phyloP scores from a whole-genome alignment of 2,329 filamentous ascomycete species.

The Fusarium xylarioides region DNA sequence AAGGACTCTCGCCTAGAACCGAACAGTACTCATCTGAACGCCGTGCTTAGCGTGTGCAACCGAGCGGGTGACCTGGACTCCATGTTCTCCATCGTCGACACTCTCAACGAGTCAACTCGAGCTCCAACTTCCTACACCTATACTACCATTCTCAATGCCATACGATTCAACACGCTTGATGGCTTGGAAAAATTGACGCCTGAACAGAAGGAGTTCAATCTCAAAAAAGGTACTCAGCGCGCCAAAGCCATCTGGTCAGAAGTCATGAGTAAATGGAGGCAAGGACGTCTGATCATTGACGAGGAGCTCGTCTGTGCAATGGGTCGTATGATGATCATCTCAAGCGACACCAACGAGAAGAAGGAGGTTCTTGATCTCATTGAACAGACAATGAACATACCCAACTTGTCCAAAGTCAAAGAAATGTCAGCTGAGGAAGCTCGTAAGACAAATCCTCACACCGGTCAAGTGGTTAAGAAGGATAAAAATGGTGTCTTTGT shows the following conservation, averaged over 20 bases:
- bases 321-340: constrained; percentile 78
- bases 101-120: constrained; percentile 70
- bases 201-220: constrained; percentile 47
- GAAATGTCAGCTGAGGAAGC: constrained; percentile 4
- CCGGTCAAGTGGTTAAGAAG: constrained; percentile 14
- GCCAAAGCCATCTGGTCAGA: constrained; percentile 84
- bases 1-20: constrained; percentile 71
- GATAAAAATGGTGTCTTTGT: constrained; percentile 46
- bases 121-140: constrained; percentile 78
- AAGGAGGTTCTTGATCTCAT: constrained; percentile 78
- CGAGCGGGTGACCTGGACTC: constrained; percentile 79
- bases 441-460: constrained; percentile 2
- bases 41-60: constrained; percentile 83
- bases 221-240: constrained; percentile 65
- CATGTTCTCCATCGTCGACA: constrained; percentile 79
- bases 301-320: constrained; percentile 83
- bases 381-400: constrained; percentile 83
- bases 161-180: constrained; percentile 57
- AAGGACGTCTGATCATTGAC: constrained; percentile 76
- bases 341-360: constrained; percentile 66
- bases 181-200: constrained; percentile 40
- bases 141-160: constrained; percentile 81
- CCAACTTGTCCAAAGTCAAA: constrained; percentile 56
- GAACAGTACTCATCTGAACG: constrained; percentile 86
- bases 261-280: constrained; percentile 77